Conservation (phyloP, 495 filamentous ascomycete genomes). For the Polyplosphaeria fusca region DNA sequence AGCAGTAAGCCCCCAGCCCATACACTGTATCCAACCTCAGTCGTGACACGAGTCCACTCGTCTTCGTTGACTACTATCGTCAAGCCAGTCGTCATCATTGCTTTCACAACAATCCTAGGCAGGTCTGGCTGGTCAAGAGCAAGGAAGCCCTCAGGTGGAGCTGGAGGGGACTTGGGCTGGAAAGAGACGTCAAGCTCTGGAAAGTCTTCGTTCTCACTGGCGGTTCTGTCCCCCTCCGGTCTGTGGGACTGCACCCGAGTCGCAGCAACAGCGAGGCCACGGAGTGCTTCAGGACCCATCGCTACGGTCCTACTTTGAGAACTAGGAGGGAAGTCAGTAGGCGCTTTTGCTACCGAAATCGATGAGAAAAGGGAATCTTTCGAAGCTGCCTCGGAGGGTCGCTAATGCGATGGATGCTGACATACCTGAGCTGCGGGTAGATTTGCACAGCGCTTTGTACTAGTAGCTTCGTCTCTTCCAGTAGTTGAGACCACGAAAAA, state of each 20-base stretch:
- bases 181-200: neutral
- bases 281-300: constrained; percentile 19
- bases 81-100: neutral
- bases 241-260: constrained; percentile 4
- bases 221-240: neutral
- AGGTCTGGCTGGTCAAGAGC: neutral
- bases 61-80: neutral
- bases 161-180: neutral
- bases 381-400: neutral
- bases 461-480: neutral
- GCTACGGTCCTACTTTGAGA: neutral
- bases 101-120: neutral
- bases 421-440: constrained; percentile 4
- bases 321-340: neutral
- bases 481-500: neutral
- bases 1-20: neutral
- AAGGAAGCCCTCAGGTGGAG: neutral
- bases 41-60: neutral
- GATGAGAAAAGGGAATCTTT: neutral
- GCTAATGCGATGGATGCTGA: neutral
- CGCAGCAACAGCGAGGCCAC: constrained; percentile 26
- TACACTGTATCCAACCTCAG: neutral
- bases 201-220: neutral
- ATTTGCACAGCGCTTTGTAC: neutral
- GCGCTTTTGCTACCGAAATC: neutral